A percentile compares a stretch with the other conserved stretches of the same genome.
Conservation (phyloP, 2,329 filamentous ascomycete genomes). For the Cryphonectria japonica region DNA sequence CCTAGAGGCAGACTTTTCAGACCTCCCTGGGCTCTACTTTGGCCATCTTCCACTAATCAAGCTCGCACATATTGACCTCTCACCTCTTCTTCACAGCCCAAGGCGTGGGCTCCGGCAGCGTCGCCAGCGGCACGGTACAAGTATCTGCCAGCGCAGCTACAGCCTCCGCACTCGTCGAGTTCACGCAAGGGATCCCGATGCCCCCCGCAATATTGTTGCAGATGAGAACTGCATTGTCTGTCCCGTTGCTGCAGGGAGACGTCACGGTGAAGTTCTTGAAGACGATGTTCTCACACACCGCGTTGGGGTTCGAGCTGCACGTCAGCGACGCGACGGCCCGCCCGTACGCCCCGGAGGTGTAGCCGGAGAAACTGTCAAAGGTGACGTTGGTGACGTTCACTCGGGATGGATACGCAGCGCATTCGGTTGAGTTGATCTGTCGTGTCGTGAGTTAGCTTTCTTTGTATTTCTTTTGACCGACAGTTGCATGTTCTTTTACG, state of each 20-base stretch:
- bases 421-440: slow-evolving; percentile 49
- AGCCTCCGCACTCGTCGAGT: slow-evolving; percentile 40
- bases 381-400: slow-evolving; percentile 63
- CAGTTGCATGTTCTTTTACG: no score
- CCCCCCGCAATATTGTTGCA: slow-evolving; percentile 52
- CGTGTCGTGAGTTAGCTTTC: not conserved
- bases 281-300: slow-evolving; percentile 59
- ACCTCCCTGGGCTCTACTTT: not conserved
- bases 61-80: not conserved
- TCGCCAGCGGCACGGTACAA: slow-evolving; percentile 39
- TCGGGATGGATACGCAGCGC: slow-evolving; percentile 55
- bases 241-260: slow-evolving; percentile 46
- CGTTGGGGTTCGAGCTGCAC: slow-evolving; percentile 55
- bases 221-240: slow-evolving; percentile 47
- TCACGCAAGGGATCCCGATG: slow-evolving; percentile 41
- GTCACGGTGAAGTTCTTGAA: slow-evolving; percentile 59
- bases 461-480: not conserved
- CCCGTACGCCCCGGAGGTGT: slow-evolving; percentile 59
- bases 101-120: slow-evolving; percentile 23
- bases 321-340: slow-evolving; percentile 57
- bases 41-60: not conserved
- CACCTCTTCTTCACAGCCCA: slow-evolving; percentile 14
- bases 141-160: slow-evolving; percentile 39
- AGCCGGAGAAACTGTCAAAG: slow-evolving; percentile 62
- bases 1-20: not conserved